A percentile compares a stretch with the other conserved stretches of the same genome.
Evolutionary conservation across 1,284 basidiomycete species (phyloP).

Genomic region (Ceratobasidium papillatum): DNA sequence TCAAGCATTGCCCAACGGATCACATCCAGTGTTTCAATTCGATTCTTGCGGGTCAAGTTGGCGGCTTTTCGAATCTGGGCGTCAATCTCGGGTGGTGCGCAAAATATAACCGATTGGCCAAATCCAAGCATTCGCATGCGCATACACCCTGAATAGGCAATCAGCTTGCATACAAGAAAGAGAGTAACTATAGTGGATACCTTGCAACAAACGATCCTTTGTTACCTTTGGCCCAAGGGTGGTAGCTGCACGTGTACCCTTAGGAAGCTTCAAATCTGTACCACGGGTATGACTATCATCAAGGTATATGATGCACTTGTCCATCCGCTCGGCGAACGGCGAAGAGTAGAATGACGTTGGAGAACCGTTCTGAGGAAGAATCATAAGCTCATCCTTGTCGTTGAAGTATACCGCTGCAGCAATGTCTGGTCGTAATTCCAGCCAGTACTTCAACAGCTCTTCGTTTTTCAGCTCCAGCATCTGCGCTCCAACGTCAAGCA

Average conservation of each 20-base stretch:
- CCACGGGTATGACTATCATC: constrained; percentile 68
- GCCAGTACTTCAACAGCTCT: too few relatives aligned
- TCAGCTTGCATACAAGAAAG: background rate
- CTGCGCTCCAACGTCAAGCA: too few relatives aligned
- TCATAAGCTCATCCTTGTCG: constrained; percentile 57
- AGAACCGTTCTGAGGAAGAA: constrained; percentile 56
- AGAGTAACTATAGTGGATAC: constrained; percentile 45
- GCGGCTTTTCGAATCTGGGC: constrained; percentile 52
- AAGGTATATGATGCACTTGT: constrained; percentile 62
- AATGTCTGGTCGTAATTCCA: too few relatives aligned
- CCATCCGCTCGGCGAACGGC: constrained; percentile 56
- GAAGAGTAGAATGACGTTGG: constrained; percentile 57
- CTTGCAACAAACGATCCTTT: constrained; percentile 64
- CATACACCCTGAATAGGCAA: constrained; percentile 55
- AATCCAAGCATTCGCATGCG: constrained; percentile 61
- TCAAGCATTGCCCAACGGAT: too few relatives aligned
- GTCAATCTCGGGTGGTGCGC: constrained; percentile 60
- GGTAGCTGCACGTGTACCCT: constrained; percentile 58
- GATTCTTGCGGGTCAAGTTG: background rate
- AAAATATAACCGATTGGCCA: constrained; percentile 62
- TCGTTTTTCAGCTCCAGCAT: too few relatives aligned
- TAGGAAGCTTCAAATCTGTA: constrained; percentile 64
- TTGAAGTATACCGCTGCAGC: too few relatives aligned
- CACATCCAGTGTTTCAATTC: background rate
- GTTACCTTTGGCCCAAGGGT: constrained; percentile 64